Percentiles rank a stretch among this genome's conserved stretches.
Conservation (phyloP, 805 yeast species). For the Hanseniaspora lachancei region DNA sequence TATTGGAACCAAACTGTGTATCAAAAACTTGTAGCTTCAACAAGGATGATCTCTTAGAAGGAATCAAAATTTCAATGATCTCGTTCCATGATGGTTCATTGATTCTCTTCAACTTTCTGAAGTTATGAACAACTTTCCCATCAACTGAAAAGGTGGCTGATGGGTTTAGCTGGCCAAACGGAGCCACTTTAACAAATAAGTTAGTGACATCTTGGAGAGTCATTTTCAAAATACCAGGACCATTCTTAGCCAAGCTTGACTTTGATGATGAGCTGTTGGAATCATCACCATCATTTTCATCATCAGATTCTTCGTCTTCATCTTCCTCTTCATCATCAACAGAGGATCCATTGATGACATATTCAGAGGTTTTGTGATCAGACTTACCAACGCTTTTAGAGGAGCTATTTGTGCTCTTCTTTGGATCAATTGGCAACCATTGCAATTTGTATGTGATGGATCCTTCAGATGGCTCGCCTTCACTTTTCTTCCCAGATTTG, state of each 20-base stretch:
- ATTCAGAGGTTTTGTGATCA: conserved; percentile 41
- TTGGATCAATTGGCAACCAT: conserved; percentile 20
- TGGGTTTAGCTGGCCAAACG: conserved; percentile 39
- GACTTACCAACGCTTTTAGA: conserved; percentile 37
- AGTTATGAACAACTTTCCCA: conserved; percentile 39
- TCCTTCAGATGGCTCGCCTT: conserved; percentile 20
- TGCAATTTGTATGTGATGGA: conserved; percentile 11
- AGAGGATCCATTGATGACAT: conserved; percentile 24
- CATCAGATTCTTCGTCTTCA: conserved; percentile 16
- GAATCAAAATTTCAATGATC: conserved; percentile 45
- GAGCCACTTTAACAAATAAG: conserved; percentile 40
- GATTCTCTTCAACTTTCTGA: conserved; percentile 50
- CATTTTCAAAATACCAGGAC: conserved; percentile 60
- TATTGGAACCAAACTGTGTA: conserved; percentile 35
- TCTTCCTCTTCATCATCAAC: conserved; percentile 18
- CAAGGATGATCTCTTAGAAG: conserved; percentile 44
- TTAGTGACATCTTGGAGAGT: conserved; percentile 47
- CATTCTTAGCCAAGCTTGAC: conserved; percentile 36
- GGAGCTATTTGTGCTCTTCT: conserved; percentile 29
- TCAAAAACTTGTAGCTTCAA: conserved; percentile 50
- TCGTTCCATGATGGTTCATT: conserved; percentile 68
- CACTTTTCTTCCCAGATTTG: conserved; percentile 3
- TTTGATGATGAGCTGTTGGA: conserved; percentile 14
- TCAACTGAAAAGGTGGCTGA: conserved; percentile 55
- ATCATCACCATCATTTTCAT: not conserved